These are phyloP conservation scores for Globisporangium mamillatum DNA, from an alignment of 352 stramenopile species.

Conservation along the genomic window DNA sequence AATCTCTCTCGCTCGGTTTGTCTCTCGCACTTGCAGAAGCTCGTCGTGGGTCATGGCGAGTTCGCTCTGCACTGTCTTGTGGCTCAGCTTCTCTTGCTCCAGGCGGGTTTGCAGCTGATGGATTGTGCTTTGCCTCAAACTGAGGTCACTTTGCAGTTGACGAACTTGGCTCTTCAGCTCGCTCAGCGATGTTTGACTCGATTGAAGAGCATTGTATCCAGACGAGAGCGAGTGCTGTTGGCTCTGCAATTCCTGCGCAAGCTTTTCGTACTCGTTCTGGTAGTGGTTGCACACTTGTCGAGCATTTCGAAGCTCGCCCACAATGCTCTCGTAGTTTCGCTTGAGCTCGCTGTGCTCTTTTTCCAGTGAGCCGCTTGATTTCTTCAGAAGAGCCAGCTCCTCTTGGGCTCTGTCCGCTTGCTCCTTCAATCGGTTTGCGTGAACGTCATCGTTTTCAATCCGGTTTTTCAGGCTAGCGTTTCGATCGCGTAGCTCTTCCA, in stretches of 20 bases:
- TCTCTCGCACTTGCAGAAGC: constrained; percentile 49
- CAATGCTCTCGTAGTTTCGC: constrained; percentile 48
- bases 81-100: constrained; percentile 59
- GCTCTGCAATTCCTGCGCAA: constrained; percentile 54
- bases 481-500: constrained; percentile 68
- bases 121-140: constrained; percentile 42
- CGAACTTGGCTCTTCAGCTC: constrained; percentile 61
- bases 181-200: constrained; percentile 47
- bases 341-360: constrained; percentile 56
- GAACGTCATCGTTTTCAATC: constrained; percentile 40
- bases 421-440: constrained; percentile 42
- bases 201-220: constrained; percentile 48
- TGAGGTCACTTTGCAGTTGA: constrained; percentile 62
- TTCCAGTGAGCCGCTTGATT: constrained; percentile 34
- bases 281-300: constrained; percentile 66
- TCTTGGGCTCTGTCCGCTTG: constrained; percentile 54
- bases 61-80: constrained; percentile 60
- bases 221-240: constrained; percentile 63
- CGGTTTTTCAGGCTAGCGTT: constrained; percentile 57
- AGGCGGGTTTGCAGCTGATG: constrained; percentile 62
- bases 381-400: constrained; percentile 29
- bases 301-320: constrained; percentile 53
- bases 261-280: constrained; percentile 72
- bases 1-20: constrained; percentile 48
- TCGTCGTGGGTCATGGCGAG: constrained; percentile 59